Percentiles rank a stretch among this genome's conserved stretches.
These are phyloP conservation scores for Mycena alexandri DNA, from an alignment of 768 basidiomycete genomes.

Conservation along the genomic window DNA sequence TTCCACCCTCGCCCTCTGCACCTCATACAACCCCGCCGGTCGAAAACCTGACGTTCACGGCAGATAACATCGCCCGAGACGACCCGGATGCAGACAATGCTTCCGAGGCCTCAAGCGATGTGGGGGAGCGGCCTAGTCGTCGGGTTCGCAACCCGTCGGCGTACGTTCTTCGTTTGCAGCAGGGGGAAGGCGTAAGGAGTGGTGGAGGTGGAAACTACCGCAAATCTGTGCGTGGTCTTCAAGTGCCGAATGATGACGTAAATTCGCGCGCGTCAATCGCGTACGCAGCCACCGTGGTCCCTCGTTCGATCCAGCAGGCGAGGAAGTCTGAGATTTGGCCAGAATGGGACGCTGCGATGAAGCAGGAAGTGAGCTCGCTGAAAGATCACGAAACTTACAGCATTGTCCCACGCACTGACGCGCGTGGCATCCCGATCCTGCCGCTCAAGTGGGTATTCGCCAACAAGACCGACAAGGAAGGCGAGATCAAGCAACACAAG, in stretches of 20 bases:
- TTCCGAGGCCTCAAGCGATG: slow-evolving; percentile 21
- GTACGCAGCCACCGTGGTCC: slow-evolving; percentile 20
- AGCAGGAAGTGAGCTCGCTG: no score
- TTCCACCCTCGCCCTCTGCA: neutral
- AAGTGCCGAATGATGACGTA: slow-evolving; percentile 16
- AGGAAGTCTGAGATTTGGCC: slow-evolving; percentile 6
- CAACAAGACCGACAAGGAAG: slow-evolving; percentile 36
- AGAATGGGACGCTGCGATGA: no score
- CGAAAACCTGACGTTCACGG: slow-evolving; percentile 5
- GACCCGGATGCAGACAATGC: slow-evolving; percentile 6
- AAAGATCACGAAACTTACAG: no score
- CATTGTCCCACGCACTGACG: no score
- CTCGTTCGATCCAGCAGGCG: slow-evolving; percentile 36
- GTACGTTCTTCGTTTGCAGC: slow-evolving; percentile 22
- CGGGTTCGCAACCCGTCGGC: slow-evolving; percentile 25
- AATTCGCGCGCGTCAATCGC: slow-evolving; percentile 4
- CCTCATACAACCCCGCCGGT: slow-evolving; percentile 3
- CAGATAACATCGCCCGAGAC: slow-evolving; percentile 20
- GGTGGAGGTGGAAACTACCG: neutral
- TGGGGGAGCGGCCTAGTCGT: slow-evolving; percentile 22
- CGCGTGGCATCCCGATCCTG: no score
- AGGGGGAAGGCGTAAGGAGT: slow-evolving; percentile 19
- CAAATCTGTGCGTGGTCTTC: slow-evolving; percentile 16
- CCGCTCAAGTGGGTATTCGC: slow-evolving; percentile 45
- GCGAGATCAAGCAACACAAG: slow-evolving; percentile 19